A percentile compares a stretch with the other conserved stretches of the same genome.
phyloP scores from a whole-genome alignment of 805 yeast genomes.

The Lipomyces kockii region DNA sequence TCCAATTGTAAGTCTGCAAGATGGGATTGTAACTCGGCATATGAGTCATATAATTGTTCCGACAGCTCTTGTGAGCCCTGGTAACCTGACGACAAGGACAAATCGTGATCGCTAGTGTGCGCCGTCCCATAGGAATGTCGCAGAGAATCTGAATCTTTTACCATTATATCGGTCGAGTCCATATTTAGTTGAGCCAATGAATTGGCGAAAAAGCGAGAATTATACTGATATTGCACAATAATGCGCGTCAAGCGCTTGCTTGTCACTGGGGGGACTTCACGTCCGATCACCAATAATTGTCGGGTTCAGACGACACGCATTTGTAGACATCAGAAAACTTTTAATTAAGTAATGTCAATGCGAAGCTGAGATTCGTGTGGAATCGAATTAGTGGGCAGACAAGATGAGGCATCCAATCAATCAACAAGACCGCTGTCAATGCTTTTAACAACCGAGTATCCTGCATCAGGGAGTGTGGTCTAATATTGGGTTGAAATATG shows the following conservation, averaged over 20 bases:
- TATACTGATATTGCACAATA: not conserved
- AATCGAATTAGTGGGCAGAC: not conserved
- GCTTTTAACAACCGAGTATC: no score
- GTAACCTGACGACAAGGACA: not conserved
- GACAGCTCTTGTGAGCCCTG: not conserved
- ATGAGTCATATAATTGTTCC: not conserved
- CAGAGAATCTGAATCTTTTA: not conserved
- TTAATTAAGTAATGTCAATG: not conserved
- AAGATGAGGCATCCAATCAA: not conserved
- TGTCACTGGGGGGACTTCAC: not conserved
- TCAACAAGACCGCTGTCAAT: no score
- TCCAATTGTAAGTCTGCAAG: slow-evolving; percentile 23
- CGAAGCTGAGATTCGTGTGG: no score
- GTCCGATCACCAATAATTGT: not conserved
- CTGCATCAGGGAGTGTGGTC: not conserved
- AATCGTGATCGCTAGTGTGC: not conserved
- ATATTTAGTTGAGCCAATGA: not conserved
- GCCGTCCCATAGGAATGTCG: not conserved
- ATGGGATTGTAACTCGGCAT: slow-evolving; percentile 18
- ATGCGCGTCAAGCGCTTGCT: not conserved
- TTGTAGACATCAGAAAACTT: not conserved
- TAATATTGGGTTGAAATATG: not conserved
- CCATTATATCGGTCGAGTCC: not conserved
- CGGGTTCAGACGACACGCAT: not conserved
- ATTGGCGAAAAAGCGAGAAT: not conserved